phyloP scores from a whole-genome alignment of 2,329 filamentous ascomycete genomes.

The Ilyonectria robusta region DNA sequence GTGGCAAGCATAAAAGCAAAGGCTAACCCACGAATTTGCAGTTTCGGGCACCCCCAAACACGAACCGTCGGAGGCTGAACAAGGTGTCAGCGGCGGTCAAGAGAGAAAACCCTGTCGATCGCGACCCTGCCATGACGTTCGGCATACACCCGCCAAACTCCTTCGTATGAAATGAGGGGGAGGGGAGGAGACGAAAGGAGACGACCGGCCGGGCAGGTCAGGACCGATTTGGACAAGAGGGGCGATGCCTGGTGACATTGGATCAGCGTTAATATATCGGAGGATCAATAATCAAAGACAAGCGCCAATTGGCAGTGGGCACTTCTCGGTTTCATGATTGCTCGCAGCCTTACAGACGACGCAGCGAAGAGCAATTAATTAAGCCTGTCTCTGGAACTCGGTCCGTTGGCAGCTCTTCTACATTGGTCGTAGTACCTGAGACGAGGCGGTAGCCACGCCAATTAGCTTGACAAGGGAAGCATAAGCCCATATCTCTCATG shows the following conservation, averaged over 20 bases:
- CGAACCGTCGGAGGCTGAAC: conserved; percentile 9
- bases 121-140: neutral
- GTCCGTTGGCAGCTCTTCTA: too few species aligned
- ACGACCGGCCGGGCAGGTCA: neutral
- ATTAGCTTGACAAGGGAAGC: neutral
- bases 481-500: neutral
- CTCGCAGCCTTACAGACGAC: too few species aligned
- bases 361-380: too few species aligned
- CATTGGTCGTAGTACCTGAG: neutral
- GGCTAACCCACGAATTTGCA: neutral
- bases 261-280: neutral
- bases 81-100: neutral
- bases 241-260: neutral
- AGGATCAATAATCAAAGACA: neutral
- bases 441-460: neutral
- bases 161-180: neutral
- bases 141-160: neutral
- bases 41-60: neutral
- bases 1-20: neutral
- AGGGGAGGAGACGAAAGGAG: neutral
- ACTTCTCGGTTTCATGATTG: neutral
- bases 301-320: neutral
- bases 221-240: neutral
- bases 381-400: too few species aligned
- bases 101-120: conserved; percentile 6